Evolutionary conservation across 2,329 filamentous ascomycete species (phyloP).

Genomic region (Grosmannia serpens): DNA sequence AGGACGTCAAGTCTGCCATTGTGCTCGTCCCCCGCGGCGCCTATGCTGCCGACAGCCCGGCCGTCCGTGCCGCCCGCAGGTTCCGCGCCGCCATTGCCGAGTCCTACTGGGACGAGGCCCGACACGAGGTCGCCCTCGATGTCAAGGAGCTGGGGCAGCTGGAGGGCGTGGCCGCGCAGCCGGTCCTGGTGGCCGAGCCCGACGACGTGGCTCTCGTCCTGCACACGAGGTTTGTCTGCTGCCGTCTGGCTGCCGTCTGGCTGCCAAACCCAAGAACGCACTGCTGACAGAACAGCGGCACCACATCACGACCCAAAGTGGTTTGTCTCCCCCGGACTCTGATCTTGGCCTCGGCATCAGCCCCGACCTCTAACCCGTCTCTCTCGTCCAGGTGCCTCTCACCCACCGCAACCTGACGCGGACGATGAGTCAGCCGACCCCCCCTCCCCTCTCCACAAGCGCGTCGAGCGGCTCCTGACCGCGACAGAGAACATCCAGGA

Average conservation of each 20-base stretch:
- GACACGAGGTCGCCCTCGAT: slow-evolving; percentile 59
- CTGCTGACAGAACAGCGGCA: slow-evolving; percentile 39
- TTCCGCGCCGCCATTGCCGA: slow-evolving; percentile 79
- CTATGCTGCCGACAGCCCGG: slow-evolving; percentile 53
- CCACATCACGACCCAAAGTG: slow-evolving; percentile 75
- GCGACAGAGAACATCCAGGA: slow-evolving; percentile 57
- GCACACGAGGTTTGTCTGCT: slow-evolving; percentile 53
- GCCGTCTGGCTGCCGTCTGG: too few relatives aligned
- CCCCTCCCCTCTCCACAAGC: neutral
- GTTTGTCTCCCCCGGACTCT: slow-evolving; percentile 29
- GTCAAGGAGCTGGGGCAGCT: slow-evolving; percentile 67
- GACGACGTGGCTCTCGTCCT: slow-evolving; percentile 73
- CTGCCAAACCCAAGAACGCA: too few relatives aligned
- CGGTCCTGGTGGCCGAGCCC: slow-evolving; percentile 41
- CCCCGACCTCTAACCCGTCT: neutral
- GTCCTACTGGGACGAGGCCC: slow-evolving; percentile 62
- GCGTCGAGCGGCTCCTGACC: neutral
- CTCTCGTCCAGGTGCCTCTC: slow-evolving; percentile 50
- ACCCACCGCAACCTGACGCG: slow-evolving; percentile 70
- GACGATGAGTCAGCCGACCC: slow-evolving; percentile 48
- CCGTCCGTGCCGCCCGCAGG: slow-evolving; percentile 64
- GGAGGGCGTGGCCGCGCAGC: slow-evolving; percentile 26
- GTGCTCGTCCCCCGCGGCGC: slow-evolving; percentile 65
- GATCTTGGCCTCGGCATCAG: neutral
- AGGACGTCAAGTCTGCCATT: slow-evolving; percentile 70